A percentile compares a stretch with the other conserved stretches of the same genome.
Conservation (phyloP, 768 basidiomycete species). For the Astraeus odoratus region DNA sequence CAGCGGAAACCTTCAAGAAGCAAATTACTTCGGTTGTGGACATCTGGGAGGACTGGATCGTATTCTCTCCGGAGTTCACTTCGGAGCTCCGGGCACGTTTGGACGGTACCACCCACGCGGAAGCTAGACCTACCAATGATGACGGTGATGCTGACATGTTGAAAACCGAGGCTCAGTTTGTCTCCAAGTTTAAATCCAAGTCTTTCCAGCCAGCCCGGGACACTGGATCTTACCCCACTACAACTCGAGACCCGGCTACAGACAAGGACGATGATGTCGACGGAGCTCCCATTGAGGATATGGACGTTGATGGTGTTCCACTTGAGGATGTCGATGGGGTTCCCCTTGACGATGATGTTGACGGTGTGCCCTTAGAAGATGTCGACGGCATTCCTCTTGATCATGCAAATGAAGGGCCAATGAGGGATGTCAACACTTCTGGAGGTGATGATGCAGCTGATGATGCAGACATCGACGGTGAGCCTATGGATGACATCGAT, state of each 20-base stretch:
- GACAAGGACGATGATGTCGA: slow-evolving; percentile 33
- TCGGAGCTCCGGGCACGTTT: slow-evolving; percentile 64
- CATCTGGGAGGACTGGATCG: slow-evolving; percentile 98
- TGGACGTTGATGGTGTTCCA: slow-evolving; percentile 34
- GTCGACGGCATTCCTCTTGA: slow-evolving; percentile 26
- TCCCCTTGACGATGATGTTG: slow-evolving; percentile 22
- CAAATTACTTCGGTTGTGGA: slow-evolving; percentile 87
- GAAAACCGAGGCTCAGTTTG: slow-evolving; percentile 29
- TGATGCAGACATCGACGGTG: slow-evolving; percentile 6
- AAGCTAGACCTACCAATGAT: slow-evolving; percentile 22
- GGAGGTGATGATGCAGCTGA: slow-evolving; percentile 11
- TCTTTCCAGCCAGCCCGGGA: slow-evolving; percentile 68
- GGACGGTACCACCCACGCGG: slow-evolving; percentile 45
- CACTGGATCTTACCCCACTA: slow-evolving; percentile 17
- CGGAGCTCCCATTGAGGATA: slow-evolving; percentile 21
- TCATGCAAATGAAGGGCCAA: too few species aligned
- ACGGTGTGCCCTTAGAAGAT: slow-evolving; percentile 12
- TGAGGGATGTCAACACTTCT: slow-evolving; percentile 37
- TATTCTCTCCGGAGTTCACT: slow-evolving; percentile 86
- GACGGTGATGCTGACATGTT: slow-evolving; percentile 12
- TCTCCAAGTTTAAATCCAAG: slow-evolving; percentile 70
- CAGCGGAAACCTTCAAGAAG: slow-evolving; percentile 92
- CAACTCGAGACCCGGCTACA: slow-evolving; percentile 16
- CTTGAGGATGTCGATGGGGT: slow-evolving; percentile 18
- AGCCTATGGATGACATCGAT: slow-evolving; percentile 1